phyloP scores from a whole-genome alignment of 176 grass and related monocot species.

The Aechmea fasciata region DNA sequence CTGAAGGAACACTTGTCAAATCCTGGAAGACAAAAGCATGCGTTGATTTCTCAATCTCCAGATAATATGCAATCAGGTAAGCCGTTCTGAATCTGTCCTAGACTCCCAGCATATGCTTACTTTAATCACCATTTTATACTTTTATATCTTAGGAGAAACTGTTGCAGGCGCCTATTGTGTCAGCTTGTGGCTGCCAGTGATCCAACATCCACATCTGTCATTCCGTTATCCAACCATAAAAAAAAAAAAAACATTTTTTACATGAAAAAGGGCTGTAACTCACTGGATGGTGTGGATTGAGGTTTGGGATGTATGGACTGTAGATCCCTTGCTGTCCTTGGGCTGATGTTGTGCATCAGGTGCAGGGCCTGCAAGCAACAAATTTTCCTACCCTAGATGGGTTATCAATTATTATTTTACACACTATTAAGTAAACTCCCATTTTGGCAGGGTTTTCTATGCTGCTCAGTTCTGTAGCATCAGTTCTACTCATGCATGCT shows the following conservation, averaged over 20 bases:
- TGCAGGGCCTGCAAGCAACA: too few relatives aligned
- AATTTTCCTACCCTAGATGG: background rate
- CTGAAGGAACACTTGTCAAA: slow-evolving; percentile 43
- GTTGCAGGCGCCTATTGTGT: too few relatives aligned
- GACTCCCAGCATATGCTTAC: background rate
- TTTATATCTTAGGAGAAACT: too few relatives aligned
- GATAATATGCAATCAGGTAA: slow-evolving; percentile 32
- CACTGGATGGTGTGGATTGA: too few relatives aligned
- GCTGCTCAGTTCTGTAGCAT: slow-evolving; percentile 53
- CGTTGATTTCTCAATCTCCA: slow-evolving; percentile 30
- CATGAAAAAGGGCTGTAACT: too few relatives aligned
- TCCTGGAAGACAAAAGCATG: slow-evolving; percentile 37
- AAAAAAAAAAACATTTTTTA: too few relatives aligned
- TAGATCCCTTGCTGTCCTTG: too few relatives aligned
- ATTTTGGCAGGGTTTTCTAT: slow-evolving; percentile 56
- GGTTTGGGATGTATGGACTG: too few relatives aligned
- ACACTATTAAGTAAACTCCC: background rate
- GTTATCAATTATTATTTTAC: background rate
- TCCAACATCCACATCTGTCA: too few relatives aligned
- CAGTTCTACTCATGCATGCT: slow-evolving; percentile 56
- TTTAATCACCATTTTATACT: background rate
- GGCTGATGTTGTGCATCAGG: too few relatives aligned
- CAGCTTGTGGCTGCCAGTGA: too few relatives aligned
- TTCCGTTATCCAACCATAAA: too few relatives aligned
- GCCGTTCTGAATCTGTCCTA: slow-evolving; percentile 9